These are phyloP conservation scores for Ceratobasidium papillatum DNA, from an alignment of 1,284 basidiomycete species.

Conservation along the genomic window DNA sequence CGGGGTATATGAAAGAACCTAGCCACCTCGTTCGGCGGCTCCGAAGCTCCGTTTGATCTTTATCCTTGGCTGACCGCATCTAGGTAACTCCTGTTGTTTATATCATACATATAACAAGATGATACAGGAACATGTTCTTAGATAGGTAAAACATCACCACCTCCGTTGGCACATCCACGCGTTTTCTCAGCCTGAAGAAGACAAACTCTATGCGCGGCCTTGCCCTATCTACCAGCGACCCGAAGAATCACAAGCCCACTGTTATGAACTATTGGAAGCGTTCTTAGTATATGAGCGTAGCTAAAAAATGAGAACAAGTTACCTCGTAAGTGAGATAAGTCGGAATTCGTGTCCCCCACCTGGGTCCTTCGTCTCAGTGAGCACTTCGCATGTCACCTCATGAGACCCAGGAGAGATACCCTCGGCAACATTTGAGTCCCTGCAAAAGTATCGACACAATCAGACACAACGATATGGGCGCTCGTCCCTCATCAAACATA, in stretches of 20 bases:
- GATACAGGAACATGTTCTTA: constrained; percentile 2
- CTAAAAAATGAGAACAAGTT: neutral
- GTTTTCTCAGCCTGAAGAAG: neutral
- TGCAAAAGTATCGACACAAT: constrained; percentile 40
- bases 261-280: constrained; percentile 12
- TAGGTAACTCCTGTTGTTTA: neutral
- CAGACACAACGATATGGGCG: constrained; percentile 16
- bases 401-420: constrained; percentile 52
- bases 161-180: neutral
- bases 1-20: neutral
- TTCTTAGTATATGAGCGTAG: neutral
- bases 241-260: constrained; percentile 1
- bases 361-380: constrained; percentile 52
- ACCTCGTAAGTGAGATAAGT: constrained; percentile 48
- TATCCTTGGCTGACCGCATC: neutral
- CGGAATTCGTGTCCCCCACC: constrained; percentile 53
- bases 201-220: neutral
- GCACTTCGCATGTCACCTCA: constrained; percentile 54
- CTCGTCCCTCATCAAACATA: constrained; percentile 34
- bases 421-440: constrained; percentile 53
- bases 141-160: neutral
- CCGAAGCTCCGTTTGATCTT: neutral
- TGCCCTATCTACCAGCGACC: neutral
- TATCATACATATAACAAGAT: neutral
- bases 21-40: neutral